These are phyloP conservation scores for Thymus mandschuricus DNA, from an alignment of 257 asterid species.

Conservation along the genomic window DNA sequence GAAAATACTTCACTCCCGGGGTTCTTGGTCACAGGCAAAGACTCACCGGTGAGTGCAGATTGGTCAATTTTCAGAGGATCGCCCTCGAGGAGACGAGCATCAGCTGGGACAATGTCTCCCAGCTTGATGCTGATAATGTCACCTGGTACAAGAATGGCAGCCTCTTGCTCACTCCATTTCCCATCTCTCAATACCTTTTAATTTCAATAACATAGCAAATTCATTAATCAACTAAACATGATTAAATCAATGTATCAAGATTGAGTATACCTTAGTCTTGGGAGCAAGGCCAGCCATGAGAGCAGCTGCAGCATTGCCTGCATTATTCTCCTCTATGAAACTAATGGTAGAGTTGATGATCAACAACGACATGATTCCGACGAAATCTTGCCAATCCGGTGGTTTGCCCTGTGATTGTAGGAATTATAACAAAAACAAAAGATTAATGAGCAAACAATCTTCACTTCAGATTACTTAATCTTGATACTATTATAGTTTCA, in stretches of 20 bases:
- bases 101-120: slow-evolving; percentile 86
- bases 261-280: slow-evolving; percentile 49
- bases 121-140: slow-evolving; percentile 76
- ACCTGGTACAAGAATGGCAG: slow-evolving; percentile 78
- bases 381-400: slow-evolving; percentile 81
- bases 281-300: slow-evolving; percentile 79
- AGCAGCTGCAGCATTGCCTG: slow-evolving; percentile 81
- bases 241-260: too few relatives aligned
- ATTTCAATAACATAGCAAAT: background rate
- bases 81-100: slow-evolving; percentile 81
- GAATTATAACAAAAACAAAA: background rate
- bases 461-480: background rate
- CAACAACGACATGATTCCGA: slow-evolving; percentile 56
- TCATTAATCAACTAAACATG: too few relatives aligned
- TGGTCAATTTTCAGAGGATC: slow-evolving; percentile 85
- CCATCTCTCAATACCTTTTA: slow-evolving; percentile 69
- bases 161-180: slow-evolving; percentile 80
- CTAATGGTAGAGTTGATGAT: slow-evolving; percentile 74
- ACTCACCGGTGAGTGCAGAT: slow-evolving; percentile 85
- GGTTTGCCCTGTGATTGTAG: slow-evolving; percentile 52
- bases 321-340: slow-evolving; percentile 75
- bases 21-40: slow-evolving; percentile 65
- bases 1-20: slow-evolving; percentile 71
- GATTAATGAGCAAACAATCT: too few relatives aligned
- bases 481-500: background rate